Conservation (phyloP, 495 filamentous ascomycete species). For the Aspergillus biplanus region DNA sequence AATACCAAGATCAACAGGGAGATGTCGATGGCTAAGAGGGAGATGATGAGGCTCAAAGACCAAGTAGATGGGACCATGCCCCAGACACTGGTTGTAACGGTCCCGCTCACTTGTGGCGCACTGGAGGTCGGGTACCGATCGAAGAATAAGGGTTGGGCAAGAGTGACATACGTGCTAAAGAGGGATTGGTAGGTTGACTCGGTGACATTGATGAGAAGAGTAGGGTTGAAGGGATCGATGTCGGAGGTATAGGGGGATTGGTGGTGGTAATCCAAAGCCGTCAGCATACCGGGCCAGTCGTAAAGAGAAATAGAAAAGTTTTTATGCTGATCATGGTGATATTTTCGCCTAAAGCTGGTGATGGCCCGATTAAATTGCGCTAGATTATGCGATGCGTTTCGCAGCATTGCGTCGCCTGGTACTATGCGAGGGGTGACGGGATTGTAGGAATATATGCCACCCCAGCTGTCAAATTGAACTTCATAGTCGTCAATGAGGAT, state of each 20-base stretch:
- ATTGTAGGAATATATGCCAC: slow-evolving; percentile 15
- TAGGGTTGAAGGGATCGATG: slow-evolving; percentile 1
- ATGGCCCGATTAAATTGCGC: slow-evolving; percentile 19
- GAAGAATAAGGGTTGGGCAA: slow-evolving; percentile 23
- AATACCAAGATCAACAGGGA: slow-evolving; percentile 26
- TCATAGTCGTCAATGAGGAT: slow-evolving; percentile 22
- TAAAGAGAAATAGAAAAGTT: slow-evolving; percentile 7
- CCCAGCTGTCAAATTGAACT: slow-evolving; percentile 18
- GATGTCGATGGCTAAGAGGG: slow-evolving; percentile 29
- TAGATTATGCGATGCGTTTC: slow-evolving; percentile 25
- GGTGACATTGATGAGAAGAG: slow-evolving; percentile 5
- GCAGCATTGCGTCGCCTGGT: slow-evolving; percentile 17
- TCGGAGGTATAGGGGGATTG: not conserved
- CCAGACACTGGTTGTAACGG: slow-evolving; percentile 15
- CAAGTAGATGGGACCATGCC: slow-evolving; percentile 23
- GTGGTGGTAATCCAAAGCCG: not conserved
- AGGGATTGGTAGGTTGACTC: slow-evolving; percentile 23
- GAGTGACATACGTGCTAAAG: slow-evolving; percentile 27
- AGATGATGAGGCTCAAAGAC: slow-evolving; percentile 26
- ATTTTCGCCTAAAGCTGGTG: not conserved
- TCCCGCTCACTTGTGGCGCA: slow-evolving; percentile 3
- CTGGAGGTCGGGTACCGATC: not conserved
- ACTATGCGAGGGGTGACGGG: slow-evolving; percentile 17
- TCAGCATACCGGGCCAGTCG: slow-evolving; percentile 10
- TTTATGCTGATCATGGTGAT: slow-evolving; percentile 2